Evolutionary conservation across 23 red algal species (phyloP).

Genomic region (Gracilaria caudata): DNA sequence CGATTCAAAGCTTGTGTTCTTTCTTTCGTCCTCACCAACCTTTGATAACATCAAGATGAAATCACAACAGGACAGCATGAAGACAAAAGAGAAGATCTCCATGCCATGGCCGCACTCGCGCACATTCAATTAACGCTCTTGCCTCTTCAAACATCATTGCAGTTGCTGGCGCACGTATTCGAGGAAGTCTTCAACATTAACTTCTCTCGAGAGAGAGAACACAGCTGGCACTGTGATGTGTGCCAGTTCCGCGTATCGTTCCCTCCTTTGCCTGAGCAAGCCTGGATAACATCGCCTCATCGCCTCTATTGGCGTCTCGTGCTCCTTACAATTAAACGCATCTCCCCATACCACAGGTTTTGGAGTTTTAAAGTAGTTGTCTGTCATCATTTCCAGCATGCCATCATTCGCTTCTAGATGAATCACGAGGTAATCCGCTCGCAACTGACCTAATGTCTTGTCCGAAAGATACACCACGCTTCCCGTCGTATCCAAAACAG

Average conservation of each 20-base stretch:
- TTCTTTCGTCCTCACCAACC: no score
- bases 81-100: no score
- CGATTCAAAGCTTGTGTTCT: no score
- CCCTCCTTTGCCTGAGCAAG: conserved; percentile 74
- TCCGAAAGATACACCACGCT: conserved; percentile 90
- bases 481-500: conserved; percentile 94
- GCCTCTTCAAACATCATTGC: neutral
- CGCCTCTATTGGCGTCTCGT: conserved; percentile 50
- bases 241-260: conserved; percentile 76
- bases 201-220: conserved; percentile 49
- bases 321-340: conserved; percentile 22
- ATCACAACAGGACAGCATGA: no score
- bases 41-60: no score
- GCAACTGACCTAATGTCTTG: conserved; percentile 30
- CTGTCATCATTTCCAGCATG: conserved; percentile 89
- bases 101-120: no score
- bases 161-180: conserved; percentile 61
- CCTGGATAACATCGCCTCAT: conserved; percentile 91
- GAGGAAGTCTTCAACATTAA: conserved; percentile 59
- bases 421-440: conserved; percentile 75
- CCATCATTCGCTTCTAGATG: conserved; percentile 91
- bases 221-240: conserved; percentile 83
- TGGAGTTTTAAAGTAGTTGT: conserved; percentile 86
- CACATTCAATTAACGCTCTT: no score
- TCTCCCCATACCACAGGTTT: conserved; percentile 99